Base-by-base conservation (phyloP, 768 basidiomycete genomes). In the Crepidotus variabilis region DNA sequence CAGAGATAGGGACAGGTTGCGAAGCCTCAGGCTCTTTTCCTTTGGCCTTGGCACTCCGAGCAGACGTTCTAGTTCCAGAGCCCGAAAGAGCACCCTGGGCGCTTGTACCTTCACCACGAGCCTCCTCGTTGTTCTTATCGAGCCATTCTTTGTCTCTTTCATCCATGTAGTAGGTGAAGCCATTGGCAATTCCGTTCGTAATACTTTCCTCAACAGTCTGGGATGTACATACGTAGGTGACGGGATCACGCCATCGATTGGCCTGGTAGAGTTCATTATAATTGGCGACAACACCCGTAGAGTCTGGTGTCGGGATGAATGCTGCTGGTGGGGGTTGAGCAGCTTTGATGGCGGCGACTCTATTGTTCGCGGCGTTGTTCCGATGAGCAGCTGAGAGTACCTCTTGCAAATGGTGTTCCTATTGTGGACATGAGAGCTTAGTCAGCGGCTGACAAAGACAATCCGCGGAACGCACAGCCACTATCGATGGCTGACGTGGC, bases 81-180 rank as follows among this genome's bases (percentile, higher is more conserved):
- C n/a, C 33, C 13, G 58, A 47, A 43, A 88, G 65, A 5, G 86
- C 84, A 20, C 86, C 87, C 64, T 90, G 90, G 0, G 82, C 80
- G 59, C 88, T 91, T 0, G 90, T 89, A 16, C 93, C 93, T 68
- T 94, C 92, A 16, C 89, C 91, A 13, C 88, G 80, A 1, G 90
- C 91, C 55, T 88, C 84, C 65, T 88, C 87, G 64, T 98, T 97
- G 66, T 92, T 93, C 72, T 85, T 88, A 63, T 91, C 88, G 32
- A 99, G 81, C 96, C 96, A 99, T 60, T 90, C 89, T 65, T 89
- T 86, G 74, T 98, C 96, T 16, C 89, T 87, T 70, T 98, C 97
- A 64, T 99, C 96, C 90, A 98, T 91, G 61, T 85, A 91, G 67
- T 98, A 98, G 1, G 86, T 85, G 71, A 89, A 89, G 0, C 89